Base-by-base conservation (phyloP, 2,329 filamentous ascomycete genomes). In the Sporothrix protearum region DNA sequence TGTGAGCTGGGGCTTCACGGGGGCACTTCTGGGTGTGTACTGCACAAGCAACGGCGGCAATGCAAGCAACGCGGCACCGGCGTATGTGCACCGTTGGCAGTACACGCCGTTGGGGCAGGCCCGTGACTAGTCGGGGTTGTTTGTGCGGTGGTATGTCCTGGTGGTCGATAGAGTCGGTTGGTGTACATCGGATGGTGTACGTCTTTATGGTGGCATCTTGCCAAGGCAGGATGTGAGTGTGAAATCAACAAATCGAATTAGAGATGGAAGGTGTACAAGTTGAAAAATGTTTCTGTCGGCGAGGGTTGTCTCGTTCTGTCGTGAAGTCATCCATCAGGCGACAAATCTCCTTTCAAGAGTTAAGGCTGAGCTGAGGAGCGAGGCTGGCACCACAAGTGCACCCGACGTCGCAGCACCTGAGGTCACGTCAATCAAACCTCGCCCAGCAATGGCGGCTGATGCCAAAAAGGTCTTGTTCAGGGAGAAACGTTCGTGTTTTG, bases 1-100 rank as follows among this genome's bases (percentile, higher is more conserved):
- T 10, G 78, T 83, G 10, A 83, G 78, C 72, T 83, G 78, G 80
- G 82, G 78, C 0, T 80, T 81, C 71, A 82, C 81, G 81, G 85
- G 85, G 0, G 81, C 82, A 0, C 77, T 88, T 25, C 73, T 88
- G 0, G 86, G 85, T 0, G 80, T 83, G 0, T 88, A 87, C 76
- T 83, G 82, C 53, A 87, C 86, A 3, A 85, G 78, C 36, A 87
- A 88, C 73, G 85, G 85, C 0, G 80, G 80, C 1, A 76, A 80
- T 12, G 82, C 80, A 2, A 80, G 33, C 55, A 39, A 39, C 16
- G 55, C 75, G 2, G 81, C 82, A 42, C 79, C 81, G 3, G 84
- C 83, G 2, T 86, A 85, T 75, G 77, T 87, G 66, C 81, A 78
- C 6, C 78, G 82, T 25, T 87, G 85, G 84, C 80, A 77, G 71